phyloP scores from a whole-genome alignment of 140 eudicot genomes.

The Erigeron philadelphicus region DNA sequence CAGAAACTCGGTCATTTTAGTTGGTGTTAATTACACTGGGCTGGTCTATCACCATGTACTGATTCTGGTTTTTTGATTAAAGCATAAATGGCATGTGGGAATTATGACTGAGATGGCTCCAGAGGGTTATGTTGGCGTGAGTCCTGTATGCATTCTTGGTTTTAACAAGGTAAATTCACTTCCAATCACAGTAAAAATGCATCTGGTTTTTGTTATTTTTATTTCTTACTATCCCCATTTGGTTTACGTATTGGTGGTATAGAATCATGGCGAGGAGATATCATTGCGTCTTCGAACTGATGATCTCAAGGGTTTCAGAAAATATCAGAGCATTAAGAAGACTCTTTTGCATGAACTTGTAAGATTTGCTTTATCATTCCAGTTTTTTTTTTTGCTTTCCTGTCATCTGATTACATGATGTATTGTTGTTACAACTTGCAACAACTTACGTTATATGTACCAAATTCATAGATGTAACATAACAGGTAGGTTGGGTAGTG shows the following conservation, averaged over 20 bases:
- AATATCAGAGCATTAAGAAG: conserved; percentile 78
- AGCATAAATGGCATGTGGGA: conserved; percentile 98
- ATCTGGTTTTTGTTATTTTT: background rate
- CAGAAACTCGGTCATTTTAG: background rate
- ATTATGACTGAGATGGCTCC: conserved; percentile 99
- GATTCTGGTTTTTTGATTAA: conserved; percentile 20
- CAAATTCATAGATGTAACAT: background rate
- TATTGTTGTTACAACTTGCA: background rate
- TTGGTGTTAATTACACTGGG: background rate
- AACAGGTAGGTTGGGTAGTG: background rate
- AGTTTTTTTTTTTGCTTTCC: background rate
- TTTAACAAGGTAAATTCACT: conserved; percentile 60
- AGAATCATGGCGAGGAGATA: conserved; percentile 96
- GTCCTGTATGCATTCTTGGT: conserved; percentile 92
- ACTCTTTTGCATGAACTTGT: conserved; percentile 94
- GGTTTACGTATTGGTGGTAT: conserved; percentile 17
- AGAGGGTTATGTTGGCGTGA: conserved; percentile 87
- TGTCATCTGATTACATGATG: background rate
- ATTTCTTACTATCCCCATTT: background rate
- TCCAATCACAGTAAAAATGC: background rate
- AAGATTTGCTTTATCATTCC: conserved; percentile 18
- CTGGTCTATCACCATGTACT: conserved; percentile 16
- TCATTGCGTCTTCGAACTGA: conserved; percentile 94
- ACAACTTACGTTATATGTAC: background rate
- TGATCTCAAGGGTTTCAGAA: conserved; percentile 93